These are phyloP conservation scores for Suhomyces ambrosiae DNA, from an alignment of 1,139 yeast genomes.

Conservation along the genomic window DNA sequence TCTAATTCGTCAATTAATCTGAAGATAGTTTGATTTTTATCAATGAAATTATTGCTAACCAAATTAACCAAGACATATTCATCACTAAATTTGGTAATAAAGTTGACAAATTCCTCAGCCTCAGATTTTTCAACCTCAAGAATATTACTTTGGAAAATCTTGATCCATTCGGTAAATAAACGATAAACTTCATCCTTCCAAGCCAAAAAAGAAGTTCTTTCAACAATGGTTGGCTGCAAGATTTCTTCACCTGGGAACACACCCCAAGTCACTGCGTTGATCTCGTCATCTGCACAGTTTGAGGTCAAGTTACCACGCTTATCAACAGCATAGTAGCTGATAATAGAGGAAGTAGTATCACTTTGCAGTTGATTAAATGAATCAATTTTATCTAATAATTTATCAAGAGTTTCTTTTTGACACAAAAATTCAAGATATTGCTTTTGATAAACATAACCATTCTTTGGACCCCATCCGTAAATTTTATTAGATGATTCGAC, in stretches of 20 bases:
- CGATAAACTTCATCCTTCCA: constrained; percentile 97
- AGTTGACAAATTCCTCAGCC: constrained; percentile 30
- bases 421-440: constrained; percentile 87
- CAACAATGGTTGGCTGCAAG: constrained; percentile 91
- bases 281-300: constrained; percentile 74
- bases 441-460: constrained; percentile 93
- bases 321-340: constrained; percentile 83
- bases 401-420: constrained; percentile 55
- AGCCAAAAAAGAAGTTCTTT: constrained; percentile 81
- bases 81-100: constrained; percentile 55
- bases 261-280: constrained; percentile 98
- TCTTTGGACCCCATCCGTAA: constrained; percentile 95
- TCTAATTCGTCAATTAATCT: constrained; percentile 33
- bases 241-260: constrained; percentile 92
- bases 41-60: constrained; percentile 83
- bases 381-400: constrained; percentile 41
- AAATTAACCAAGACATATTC: constrained; percentile 79
- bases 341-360: constrained; percentile 42
- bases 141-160: constrained; percentile 45
- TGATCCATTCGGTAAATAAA: constrained; percentile 79
- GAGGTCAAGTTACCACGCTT: constrained; percentile 56
- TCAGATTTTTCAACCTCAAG: constrained; percentile 40
- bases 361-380: constrained; percentile 37
- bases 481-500: constrained; percentile 66
- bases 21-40: constrained; percentile 53